phyloP scores from a whole-genome alignment of 257 asterid species.

The Solanum sitiens region DNA sequence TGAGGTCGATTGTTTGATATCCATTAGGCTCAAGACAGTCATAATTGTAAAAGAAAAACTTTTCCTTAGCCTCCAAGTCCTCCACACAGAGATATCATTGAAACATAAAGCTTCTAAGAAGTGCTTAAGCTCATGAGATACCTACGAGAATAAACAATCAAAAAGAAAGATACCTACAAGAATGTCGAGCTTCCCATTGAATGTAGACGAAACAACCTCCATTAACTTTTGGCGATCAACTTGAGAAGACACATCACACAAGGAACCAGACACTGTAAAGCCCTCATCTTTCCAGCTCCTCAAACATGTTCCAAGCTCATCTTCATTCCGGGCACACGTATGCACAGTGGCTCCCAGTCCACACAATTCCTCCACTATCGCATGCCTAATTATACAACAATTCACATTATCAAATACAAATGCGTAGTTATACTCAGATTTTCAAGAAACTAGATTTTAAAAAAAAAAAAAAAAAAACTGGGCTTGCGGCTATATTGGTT shows the following conservation, averaged over 20 bases:
- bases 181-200: conserved; percentile 48
- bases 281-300: conserved; percentile 40
- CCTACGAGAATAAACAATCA: conserved; percentile 30
- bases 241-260: conserved; percentile 41
- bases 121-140: background rate
- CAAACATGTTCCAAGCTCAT: conserved; percentile 39
- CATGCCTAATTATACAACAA: conserved; percentile 22
- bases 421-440: background rate
- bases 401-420: background rate
- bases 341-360: conserved; percentile 53
- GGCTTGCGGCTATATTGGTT: background rate
- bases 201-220: conserved; percentile 22
- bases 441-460: background rate
- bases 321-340: conserved; percentile 45
- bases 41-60: background rate
- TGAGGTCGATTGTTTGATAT: background rate
- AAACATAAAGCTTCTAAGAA: background rate
- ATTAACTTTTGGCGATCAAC: conserved; percentile 34
- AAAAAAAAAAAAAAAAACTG: background rate
- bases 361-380: conserved; percentile 62
- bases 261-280: conserved; percentile 41
- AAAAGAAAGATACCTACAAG: conserved; percentile 27
- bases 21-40: background rate
- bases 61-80: background rate
- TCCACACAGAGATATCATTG: background rate